Evolutionary conservation across 2,329 filamentous ascomycete species (phyloP).

Genomic region (Ceratocystis colombiana): DNA sequence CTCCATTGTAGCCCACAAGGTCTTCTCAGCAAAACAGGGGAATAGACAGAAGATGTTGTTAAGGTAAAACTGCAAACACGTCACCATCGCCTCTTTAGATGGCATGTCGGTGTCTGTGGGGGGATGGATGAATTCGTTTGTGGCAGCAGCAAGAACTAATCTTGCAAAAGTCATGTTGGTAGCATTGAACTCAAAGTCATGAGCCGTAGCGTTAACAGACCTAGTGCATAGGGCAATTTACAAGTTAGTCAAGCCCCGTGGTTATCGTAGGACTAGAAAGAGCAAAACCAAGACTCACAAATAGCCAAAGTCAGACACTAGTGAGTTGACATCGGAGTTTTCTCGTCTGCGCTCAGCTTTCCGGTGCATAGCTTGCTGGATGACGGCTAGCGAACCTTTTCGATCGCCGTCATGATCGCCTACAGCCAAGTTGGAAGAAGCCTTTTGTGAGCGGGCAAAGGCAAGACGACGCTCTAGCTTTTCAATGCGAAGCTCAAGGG

Average conservation of each 20-base stretch:
- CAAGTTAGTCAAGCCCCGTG: neutral
- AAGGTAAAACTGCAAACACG: constrained; percentile 73
- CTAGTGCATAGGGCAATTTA: constrained; percentile 36
- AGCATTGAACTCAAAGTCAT: constrained; percentile 83
- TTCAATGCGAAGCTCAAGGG: constrained; percentile 83
- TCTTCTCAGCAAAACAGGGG: constrained; percentile 72
- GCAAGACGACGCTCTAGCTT: constrained; percentile 70
- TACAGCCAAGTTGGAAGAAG: constrained; percentile 49
- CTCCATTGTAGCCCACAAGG: constrained; percentile 67
- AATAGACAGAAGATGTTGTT: constrained; percentile 69
- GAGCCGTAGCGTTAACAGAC: constrained; percentile 85
- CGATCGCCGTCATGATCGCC: constrained; percentile 40
- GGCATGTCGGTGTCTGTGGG: constrained; percentile 51
- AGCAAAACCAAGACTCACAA: constrained; percentile 46
- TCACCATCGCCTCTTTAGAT: constrained; percentile 39
- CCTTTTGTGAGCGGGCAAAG: constrained; percentile 60
- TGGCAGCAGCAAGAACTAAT: constrained; percentile 72
- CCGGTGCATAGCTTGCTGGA: constrained; percentile 52
- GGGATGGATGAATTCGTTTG: constrained; percentile 60
- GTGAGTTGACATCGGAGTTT: constrained; percentile 76
- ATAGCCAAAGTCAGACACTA: constrained; percentile 89
- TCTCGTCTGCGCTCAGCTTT: constrained; percentile 59
- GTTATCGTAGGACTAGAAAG: neutral
- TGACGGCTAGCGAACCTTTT: constrained; percentile 53
- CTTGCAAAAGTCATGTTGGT: constrained; percentile 88